Conservation (phyloP, 2,329 filamentous ascomycete species). For the Lasiodiplodia citricola region DNA sequence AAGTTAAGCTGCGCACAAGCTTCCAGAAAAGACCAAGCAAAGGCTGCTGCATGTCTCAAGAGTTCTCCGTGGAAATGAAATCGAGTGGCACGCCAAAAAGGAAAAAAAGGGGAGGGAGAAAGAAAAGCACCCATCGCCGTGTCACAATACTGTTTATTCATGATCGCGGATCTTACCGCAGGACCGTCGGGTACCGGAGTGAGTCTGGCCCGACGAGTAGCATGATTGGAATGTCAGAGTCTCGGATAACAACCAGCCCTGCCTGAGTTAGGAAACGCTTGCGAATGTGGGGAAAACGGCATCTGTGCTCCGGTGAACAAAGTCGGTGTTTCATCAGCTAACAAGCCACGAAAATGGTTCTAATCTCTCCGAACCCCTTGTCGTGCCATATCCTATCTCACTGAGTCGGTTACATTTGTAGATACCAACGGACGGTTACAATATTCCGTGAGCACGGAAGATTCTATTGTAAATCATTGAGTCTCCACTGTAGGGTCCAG, state of each 20-base stretch:
- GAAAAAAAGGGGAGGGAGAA: not conserved
- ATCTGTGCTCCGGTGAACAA: not conserved
- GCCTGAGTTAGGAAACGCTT: not conserved
- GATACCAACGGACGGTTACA: not conserved
- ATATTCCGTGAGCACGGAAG: not conserved
- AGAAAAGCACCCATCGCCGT: not conserved
- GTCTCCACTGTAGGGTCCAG: not conserved
- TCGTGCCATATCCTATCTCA: not conserved
- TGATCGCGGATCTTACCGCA: not conserved
- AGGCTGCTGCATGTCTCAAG: not conserved
- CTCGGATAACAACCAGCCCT: not conserved
- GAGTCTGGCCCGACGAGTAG: not conserved
- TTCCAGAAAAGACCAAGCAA: too few relatives aligned
- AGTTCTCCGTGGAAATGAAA: not conserved
- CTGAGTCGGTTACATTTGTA: not conserved
- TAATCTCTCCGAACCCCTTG: not conserved
- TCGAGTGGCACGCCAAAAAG: not conserved
- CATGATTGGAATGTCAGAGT: not conserved
- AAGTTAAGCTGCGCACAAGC: too few relatives aligned
- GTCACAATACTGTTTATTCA: not conserved
- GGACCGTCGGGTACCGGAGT: not conserved
- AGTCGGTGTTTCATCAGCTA: not conserved
- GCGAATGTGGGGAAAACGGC: conserved; percentile 2
- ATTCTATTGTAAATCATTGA: not conserved
- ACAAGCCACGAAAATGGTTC: not conserved